These are phyloP conservation scores for Wallemia mellicola DNA, from an alignment of 1,284 basidiomycete species.

Conservation along the genomic window DNA sequence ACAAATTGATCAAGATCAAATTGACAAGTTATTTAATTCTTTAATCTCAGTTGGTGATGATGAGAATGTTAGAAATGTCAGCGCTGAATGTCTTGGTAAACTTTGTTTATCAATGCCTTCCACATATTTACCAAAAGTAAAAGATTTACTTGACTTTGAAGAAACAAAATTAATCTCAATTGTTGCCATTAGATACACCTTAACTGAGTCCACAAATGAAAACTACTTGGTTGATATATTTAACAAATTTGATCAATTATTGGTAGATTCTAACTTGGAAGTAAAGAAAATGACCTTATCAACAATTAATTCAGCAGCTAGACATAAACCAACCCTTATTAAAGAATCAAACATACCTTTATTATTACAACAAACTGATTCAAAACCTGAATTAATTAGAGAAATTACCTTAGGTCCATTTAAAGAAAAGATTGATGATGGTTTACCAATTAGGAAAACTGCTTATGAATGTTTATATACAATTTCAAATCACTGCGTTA, in stretches of 20 bases:
- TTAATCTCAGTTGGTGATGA: conserved; percentile 30
- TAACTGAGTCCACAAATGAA: not conserved
- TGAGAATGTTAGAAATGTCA: conserved; percentile 73
- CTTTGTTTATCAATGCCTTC: not conserved
- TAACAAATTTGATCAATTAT: conserved; percentile 1
- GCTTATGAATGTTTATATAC: conserved; percentile 96
- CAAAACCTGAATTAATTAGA: conserved; percentile 55
- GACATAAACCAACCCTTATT: conserved; percentile 74
- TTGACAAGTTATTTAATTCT: not conserved
- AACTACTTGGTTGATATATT: conserved; percentile 2
- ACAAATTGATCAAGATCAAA: conserved; percentile 22
- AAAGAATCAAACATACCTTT: conserved; percentile 44
- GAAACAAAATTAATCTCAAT: not conserved
- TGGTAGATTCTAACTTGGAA: not conserved
- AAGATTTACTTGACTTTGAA: not conserved
- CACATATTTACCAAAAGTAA: not conserved
- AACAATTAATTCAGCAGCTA: conserved; percentile 69
- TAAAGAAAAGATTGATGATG: conserved; percentile 80
- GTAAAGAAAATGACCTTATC: conserved; percentile 35
- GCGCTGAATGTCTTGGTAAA: conserved; percentile 85
- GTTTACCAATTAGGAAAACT: conserved; percentile 72
- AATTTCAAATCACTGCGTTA: conserved; percentile 56
- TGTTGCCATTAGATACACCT: conserved; percentile 1
- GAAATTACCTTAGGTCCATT: conserved; percentile 96
- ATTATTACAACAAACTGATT: conserved; percentile 52